A percentile compares a stretch with the other conserved stretches of the same genome.
These are phyloP conservation scores for Aspergillus nanangensis DNA, from an alignment of 495 filamentous ascomycete genomes.

Conservation along the genomic window DNA sequence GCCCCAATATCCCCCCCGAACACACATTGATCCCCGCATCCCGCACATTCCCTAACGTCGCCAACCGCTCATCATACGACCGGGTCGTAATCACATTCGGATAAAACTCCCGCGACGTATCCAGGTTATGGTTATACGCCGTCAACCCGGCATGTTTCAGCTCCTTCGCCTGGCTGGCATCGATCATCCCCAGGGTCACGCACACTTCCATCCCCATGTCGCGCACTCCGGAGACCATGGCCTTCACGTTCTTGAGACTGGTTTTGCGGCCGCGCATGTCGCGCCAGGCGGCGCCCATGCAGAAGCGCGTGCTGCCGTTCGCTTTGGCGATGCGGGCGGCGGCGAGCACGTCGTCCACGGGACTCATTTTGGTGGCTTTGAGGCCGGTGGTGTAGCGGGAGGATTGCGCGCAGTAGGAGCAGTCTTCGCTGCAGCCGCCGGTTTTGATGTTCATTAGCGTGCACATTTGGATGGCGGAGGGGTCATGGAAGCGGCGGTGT, in stretches of 20 bases:
- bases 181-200: constrained; percentile 87
- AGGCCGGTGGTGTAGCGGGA: constrained; percentile 75
- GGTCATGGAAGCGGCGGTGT: constrained; percentile 78
- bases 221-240: constrained; percentile 73
- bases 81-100: constrained; percentile 75
- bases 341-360: constrained; percentile 70
- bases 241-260: constrained; percentile 69
- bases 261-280: constrained; percentile 87
- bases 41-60: constrained; percentile 68
- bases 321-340: constrained; percentile 71
- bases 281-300: constrained; percentile 88
- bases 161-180: constrained; percentile 68
- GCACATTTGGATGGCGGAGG: constrained; percentile 77
- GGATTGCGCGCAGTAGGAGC: constrained; percentile 84
- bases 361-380: constrained; percentile 69
- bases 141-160: constrained; percentile 78
- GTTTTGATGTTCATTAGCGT: constrained; percentile 94
- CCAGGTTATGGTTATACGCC: constrained; percentile 87
- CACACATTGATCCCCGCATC: constrained; percentile 84
- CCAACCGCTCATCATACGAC: constrained; percentile 76
- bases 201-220: constrained; percentile 82
- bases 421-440: constrained; percentile 85
- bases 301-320: constrained; percentile 82
- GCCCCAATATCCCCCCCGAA: constrained; percentile 74
- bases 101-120: constrained; percentile 83